Percentiles rank a stretch among this genome's conserved stretches.
These are phyloP conservation scores for Dichotomopilus funicola DNA, from an alignment of 2,329 filamentous ascomycete genomes.

Conservation along the genomic window DNA sequence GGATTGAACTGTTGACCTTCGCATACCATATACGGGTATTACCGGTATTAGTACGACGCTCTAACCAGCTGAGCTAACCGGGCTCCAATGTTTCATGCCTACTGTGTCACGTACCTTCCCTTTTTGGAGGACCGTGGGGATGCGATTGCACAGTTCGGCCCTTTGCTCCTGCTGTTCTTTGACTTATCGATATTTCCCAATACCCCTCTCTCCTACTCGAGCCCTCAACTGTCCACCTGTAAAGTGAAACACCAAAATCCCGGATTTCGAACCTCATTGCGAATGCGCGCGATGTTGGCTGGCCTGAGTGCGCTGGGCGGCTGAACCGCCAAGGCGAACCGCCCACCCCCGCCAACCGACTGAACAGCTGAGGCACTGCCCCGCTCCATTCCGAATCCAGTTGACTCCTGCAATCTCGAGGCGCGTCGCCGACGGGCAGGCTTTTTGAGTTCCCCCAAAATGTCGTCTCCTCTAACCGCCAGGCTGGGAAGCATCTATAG, in stretches of 20 bases:
- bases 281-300: no score
- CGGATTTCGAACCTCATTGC: no score
- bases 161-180: no score
- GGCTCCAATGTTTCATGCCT: conserved; percentile 8
- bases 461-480: conserved; percentile 8
- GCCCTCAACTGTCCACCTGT: no score
- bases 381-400: conserved; percentile 8
- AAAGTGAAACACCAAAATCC: no score
- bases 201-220: no score
- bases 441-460: neutral
- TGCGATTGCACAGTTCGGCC: neutral
- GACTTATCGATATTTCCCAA: no score
- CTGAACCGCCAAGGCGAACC: no score
- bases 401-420: conserved; percentile 11
- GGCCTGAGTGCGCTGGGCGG: no score
- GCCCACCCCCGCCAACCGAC: neutral
- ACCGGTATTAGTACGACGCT: conserved; percentile 25
- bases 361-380: conserved; percentile 5
- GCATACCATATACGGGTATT: conserved; percentile 20
- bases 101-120: no score
- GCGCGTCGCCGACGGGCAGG: conserved; percentile 15
- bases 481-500: neutral
- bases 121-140: neutral
- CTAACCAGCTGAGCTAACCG: conserved; percentile 27
- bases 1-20: conserved; percentile 27